phyloP scores from a whole-genome alignment of 1,284 basidiomycete species.

The Agroathelia rolfsii region DNA sequence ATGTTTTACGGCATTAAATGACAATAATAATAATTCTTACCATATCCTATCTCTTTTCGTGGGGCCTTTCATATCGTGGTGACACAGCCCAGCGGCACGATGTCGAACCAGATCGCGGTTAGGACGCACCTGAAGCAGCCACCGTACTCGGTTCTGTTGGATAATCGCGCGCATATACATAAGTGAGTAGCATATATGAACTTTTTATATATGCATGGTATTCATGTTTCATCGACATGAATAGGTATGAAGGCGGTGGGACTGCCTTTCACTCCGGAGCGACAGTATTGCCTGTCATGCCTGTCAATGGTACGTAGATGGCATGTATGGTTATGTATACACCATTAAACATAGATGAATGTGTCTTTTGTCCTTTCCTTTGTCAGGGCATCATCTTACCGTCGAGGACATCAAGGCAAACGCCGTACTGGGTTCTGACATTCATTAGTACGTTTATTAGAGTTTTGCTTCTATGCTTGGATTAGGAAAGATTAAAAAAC shows the following conservation, averaged over 20 bases:
- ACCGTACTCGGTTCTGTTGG: conserved; percentile 78
- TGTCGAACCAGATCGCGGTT: conserved; percentile 85
- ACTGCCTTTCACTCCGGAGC: conserved; percentile 88
- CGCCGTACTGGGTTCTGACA: conserved; percentile 58
- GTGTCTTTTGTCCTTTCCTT: no score
- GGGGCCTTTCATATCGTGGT: no score
- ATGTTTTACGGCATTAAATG: no score
- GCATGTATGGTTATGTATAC: no score
- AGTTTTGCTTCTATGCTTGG: conserved; percentile 2
- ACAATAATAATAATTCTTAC: no score
- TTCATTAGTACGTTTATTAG: conserved; percentile 51
- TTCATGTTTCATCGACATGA: no score
- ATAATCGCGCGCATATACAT: conserved; percentile 77
- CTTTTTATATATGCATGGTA: conserved; percentile 2
- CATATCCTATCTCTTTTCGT: no score
- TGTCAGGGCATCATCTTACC: conserved; percentile 82
- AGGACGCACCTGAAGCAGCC: conserved; percentile 86
- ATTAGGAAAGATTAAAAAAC: no score
- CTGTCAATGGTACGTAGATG: conserved; percentile 55
- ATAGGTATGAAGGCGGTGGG: conserved; percentile 81
- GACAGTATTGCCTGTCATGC: conserved; percentile 56
- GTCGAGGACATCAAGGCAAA: conserved; percentile 72
- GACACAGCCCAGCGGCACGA: conserved; percentile 87
- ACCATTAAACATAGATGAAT: conserved; percentile 1
- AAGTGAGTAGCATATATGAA: conserved; percentile 27